Evolutionary conservation across 192 early-diverging fungal genomes (phyloP).

Genomic region (Podila verticillata): DNA sequence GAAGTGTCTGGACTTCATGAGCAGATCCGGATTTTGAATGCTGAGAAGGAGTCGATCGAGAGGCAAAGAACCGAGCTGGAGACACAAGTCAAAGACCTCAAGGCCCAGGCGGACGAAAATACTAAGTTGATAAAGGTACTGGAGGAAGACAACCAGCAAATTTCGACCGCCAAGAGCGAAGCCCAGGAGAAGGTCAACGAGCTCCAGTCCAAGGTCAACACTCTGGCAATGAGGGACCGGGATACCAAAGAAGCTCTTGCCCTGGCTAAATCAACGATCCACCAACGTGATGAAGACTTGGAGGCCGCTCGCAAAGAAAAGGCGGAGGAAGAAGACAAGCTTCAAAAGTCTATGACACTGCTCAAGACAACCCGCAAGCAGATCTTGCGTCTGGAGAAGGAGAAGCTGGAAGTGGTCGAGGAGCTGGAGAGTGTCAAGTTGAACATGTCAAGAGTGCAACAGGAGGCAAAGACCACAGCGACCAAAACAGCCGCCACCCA

Average conservation of each 20-base stretch:
- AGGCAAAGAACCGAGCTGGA: slow-evolving; percentile 26
- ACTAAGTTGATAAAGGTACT: slow-evolving; percentile 35
- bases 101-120: slow-evolving; percentile 29
- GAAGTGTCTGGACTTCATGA: slow-evolving; percentile 26
- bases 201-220: slow-evolving; percentile 44
- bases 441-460: slow-evolving; percentile 30
- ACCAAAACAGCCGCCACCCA: slow-evolving; percentile 29
- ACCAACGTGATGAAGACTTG: slow-evolving; percentile 59
- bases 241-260: slow-evolving; percentile 60
- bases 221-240: slow-evolving; percentile 33
- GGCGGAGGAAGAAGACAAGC: slow-evolving; percentile 58
- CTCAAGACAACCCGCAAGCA: slow-evolving; percentile 62
- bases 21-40: slow-evolving; percentile 9
- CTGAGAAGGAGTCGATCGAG: slow-evolving; percentile 5
- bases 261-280: slow-evolving; percentile 56
- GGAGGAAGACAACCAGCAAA: slow-evolving; percentile 45
- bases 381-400: slow-evolving; percentile 62
- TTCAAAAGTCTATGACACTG: slow-evolving; percentile 53
- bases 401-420: slow-evolving; percentile 55
- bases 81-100: slow-evolving; percentile 19
- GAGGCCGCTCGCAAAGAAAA: slow-evolving; percentile 42
- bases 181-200: slow-evolving; percentile 53
- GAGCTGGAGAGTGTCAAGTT: slow-evolving; percentile 50
- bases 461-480: slow-evolving; percentile 38
- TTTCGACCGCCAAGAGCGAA: slow-evolving; percentile 49